Base-by-base conservation (phyloP, 345 rosid genomes). In the Salix viminalis region DNA sequence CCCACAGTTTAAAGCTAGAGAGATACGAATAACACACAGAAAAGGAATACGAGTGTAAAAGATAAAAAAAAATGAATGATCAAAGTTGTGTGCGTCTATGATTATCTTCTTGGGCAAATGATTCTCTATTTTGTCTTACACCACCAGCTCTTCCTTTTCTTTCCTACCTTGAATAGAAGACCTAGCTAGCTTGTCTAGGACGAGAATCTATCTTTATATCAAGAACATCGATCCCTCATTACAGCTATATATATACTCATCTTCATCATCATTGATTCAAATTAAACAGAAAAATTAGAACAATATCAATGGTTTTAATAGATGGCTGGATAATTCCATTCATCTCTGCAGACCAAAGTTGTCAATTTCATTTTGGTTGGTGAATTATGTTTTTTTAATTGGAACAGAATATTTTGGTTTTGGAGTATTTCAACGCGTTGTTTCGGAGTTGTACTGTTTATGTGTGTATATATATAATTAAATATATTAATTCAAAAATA, bases 41-140 rank as follows among this genome's bases (percentile, higher is more conserved):
- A 75, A 65, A 79, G 50, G 67, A 34, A 4, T 11, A 39, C 2
- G 32, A 58, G 71, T 60, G 75, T 41, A 36, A 71, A 78, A 81
- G 85, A 80, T 65, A 0, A 2, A 30, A 30, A 32, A 32, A 30
- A 30, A 26, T n/a, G 23, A 7, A 2, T 8, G 79, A 76, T 71
- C 77, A 75, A 85, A 81, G 72, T 50, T 77, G 88, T 76, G 76
- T 76, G 76, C 50, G 44, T 41, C 12, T 10, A 13, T 41, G 44
- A 1, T 11, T 58, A 23, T 58, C 13, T 75, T 77, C 75, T 50
- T 34, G 76, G 42, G 28, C 74, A 65, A 72, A 75, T 71, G 70
- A 75, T 83, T 83, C 83, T 60, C 67, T 79, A 32, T 60, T 61
- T 72, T 69, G 7, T 24, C 78, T 75, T 64, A 58, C 75, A 79